Percentiles rank a stretch among this genome's conserved stretches.
These are phyloP conservation scores for Streptanthus diversifolius DNA, from an alignment of 345 rosid genomes.

Conservation along the genomic window DNA sequence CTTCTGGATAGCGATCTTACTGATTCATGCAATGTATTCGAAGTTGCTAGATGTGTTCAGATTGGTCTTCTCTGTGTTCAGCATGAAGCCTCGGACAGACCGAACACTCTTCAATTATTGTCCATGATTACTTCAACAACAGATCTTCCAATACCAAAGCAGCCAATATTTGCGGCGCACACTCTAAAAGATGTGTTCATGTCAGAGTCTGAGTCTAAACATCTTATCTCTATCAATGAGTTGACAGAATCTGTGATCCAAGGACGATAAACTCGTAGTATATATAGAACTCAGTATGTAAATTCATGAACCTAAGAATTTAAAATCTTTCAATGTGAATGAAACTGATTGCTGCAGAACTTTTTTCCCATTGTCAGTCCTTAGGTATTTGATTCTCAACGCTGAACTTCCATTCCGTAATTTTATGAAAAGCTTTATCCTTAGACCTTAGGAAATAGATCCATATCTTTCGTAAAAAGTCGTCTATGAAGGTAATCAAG, in stretches of 20 bases:
- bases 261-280: conserved; percentile 11
- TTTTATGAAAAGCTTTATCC: too few species aligned
- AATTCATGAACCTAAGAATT: background rate
- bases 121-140: conserved; percentile 27
- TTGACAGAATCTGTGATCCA: conserved; percentile 29
- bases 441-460: too few species aligned
- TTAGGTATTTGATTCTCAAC: too few species aligned
- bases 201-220: conserved; percentile 3
- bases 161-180: conserved; percentile 27
- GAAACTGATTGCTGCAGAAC: background rate
- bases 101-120: conserved; percentile 22
- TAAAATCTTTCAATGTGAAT: background rate
- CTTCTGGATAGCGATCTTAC: conserved; percentile 16
- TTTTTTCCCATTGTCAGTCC: too few species aligned
- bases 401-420: too few species aligned
- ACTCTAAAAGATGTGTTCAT: background rate
- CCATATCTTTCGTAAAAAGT: too few species aligned
- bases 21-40: conserved; percentile 2
- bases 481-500: too few species aligned
- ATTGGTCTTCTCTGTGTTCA: conserved; percentile 31
- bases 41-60: conserved; percentile 35
- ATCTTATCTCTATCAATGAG: conserved; percentile 13
- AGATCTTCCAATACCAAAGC: conserved; percentile 24
- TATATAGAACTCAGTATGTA: background rate
- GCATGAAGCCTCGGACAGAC: conserved; percentile 21